Conservation (phyloP, 2,329 filamentous ascomycete species). For the Cryphonectria carpinicola region DNA sequence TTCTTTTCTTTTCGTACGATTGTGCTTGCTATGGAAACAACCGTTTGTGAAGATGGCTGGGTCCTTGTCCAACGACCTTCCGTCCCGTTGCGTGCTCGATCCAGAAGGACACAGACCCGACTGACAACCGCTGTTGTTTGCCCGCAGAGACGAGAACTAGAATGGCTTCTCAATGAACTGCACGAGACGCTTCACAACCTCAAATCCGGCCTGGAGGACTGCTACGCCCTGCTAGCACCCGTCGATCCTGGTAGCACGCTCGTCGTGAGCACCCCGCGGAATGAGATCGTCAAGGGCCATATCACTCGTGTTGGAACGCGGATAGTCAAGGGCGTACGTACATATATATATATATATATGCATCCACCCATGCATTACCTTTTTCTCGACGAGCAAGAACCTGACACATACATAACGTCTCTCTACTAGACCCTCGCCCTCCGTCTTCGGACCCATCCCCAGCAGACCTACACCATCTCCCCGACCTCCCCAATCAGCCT, state of each 20-base stretch:
- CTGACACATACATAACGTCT: background rate
- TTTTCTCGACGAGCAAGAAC: background rate
- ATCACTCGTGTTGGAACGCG: slow-evolving; percentile 89
- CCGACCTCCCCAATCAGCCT: slow-evolving; percentile 60
- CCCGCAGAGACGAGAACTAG: slow-evolving; percentile 54
- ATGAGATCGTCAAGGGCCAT: slow-evolving; percentile 89
- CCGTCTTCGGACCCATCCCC: slow-evolving; percentile 69
- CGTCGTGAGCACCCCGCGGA: slow-evolving; percentile 83
- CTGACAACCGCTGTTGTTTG: slow-evolving; percentile 18
- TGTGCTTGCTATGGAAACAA: background rate
- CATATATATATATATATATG: background rate
- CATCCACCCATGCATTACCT: background rate
- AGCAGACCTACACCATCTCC: slow-evolving; percentile 53
- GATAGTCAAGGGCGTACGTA: slow-evolving; percentile 83
- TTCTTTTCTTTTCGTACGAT: background rate
- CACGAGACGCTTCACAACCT: slow-evolving; percentile 53
- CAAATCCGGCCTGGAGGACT: slow-evolving; percentile 78
- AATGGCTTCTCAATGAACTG: slow-evolving; percentile 58
- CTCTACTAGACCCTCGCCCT: slow-evolving; percentile 70
- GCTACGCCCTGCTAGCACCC: slow-evolving; percentile 82
- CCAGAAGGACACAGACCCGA: background rate
- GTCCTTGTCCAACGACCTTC: background rate
- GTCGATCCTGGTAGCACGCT: slow-evolving; percentile 85
- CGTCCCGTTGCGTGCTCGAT: slow-evolving; percentile 4
- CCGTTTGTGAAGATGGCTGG: slow-evolving; percentile 21